phyloP scores from a whole-genome alignment of 2,329 filamentous ascomycete species.

The Fonsecaea nubica region DNA sequence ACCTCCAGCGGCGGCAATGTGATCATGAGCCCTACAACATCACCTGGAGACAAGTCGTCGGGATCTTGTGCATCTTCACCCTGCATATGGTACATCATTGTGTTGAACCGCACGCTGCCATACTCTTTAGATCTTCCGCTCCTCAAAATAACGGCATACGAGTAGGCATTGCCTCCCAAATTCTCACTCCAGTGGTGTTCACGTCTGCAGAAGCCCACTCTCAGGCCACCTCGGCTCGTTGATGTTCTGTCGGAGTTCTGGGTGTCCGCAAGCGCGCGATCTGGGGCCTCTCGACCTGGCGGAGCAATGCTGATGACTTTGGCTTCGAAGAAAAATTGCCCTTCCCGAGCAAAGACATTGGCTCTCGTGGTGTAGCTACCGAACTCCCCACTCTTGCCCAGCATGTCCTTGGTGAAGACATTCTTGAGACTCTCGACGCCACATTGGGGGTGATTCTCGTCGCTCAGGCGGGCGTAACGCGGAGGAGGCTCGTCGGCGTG shows the following conservation, averaged over 20 bases:
- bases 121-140: conserved; percentile 49
- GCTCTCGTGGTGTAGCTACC: conserved; percentile 81
- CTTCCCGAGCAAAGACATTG: conserved; percentile 88
- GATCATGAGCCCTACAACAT: conserved; percentile 93
- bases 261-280: conserved; percentile 36
- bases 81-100: conserved; percentile 91
- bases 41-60: conserved; percentile 82
- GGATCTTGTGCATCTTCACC: conserved; percentile 88
- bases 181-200: conserved; percentile 45
- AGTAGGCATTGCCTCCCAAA: conserved; percentile 40
- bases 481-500: conserved; percentile 76
- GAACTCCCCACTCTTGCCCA: conserved; percentile 80
- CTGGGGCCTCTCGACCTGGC: conserved; percentile 65
- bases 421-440: conserved; percentile 76
- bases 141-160: conserved; percentile 37
- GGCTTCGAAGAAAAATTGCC: conserved; percentile 92
- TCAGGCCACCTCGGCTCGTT: conserved; percentile 53
- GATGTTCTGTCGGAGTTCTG: conserved; percentile 36
- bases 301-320: conserved; percentile 67
- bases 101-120: conserved; percentile 79
- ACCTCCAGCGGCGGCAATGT: conserved; percentile 83
- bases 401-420: conserved; percentile 74
- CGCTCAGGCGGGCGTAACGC: conserved; percentile 83
- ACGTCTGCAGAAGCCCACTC: conserved; percentile 55
- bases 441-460: conserved; percentile 69